Percentiles rank a stretch among this genome's conserved stretches.
These are phyloP conservation scores for Globisporangium abappressorium DNA, from an alignment of 352 stramenopile species.

Conservation along the genomic window DNA sequence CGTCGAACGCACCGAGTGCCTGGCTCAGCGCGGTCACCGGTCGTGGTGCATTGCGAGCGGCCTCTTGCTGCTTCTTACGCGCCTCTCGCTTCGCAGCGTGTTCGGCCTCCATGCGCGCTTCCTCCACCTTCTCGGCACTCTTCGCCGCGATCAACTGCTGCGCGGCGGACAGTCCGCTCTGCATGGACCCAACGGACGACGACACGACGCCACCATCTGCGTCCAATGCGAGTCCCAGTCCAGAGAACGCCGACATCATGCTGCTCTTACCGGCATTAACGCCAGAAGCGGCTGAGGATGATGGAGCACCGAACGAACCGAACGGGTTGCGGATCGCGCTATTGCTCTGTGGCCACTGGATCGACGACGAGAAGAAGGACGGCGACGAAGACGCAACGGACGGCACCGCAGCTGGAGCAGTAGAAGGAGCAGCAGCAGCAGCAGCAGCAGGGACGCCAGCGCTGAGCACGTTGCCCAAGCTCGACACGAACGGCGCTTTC, in stretches of 20 bases:
- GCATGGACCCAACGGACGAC: not conserved
- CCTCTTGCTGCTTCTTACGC: constrained; percentile 34
- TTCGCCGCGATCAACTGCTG: constrained; percentile 57
- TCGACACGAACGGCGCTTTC: constrained; percentile 40
- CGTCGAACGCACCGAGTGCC: constrained; percentile 56
- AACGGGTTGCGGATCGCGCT: constrained; percentile 24
- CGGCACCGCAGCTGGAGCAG: not conserved
- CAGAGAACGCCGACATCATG: constrained; percentile 61
- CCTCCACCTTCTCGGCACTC: constrained; percentile 33
- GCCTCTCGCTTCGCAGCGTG: constrained; percentile 17
- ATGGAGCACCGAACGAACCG: constrained; percentile 5
- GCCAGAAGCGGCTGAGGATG: not conserved
- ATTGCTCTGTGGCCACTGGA: constrained; percentile 16
- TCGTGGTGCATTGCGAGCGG: constrained; percentile 20
- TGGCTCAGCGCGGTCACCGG: constrained; percentile 52
- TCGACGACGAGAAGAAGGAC: constrained; percentile 10
- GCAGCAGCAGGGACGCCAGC: constrained; percentile 1
- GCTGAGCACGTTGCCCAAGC: constrained; percentile 30
- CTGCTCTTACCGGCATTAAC: constrained; percentile 17
- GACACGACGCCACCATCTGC: constrained; percentile 22
- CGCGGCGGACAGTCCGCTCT: constrained; percentile 28
- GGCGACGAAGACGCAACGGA: not conserved
- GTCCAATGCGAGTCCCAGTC: constrained; percentile 47
- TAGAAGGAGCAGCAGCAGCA: not conserved
- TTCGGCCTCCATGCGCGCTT: constrained; percentile 22